phyloP scores from a whole-genome alignment of 208 protist genomes.

The Herpetomonas samuelpessoai region DNA sequence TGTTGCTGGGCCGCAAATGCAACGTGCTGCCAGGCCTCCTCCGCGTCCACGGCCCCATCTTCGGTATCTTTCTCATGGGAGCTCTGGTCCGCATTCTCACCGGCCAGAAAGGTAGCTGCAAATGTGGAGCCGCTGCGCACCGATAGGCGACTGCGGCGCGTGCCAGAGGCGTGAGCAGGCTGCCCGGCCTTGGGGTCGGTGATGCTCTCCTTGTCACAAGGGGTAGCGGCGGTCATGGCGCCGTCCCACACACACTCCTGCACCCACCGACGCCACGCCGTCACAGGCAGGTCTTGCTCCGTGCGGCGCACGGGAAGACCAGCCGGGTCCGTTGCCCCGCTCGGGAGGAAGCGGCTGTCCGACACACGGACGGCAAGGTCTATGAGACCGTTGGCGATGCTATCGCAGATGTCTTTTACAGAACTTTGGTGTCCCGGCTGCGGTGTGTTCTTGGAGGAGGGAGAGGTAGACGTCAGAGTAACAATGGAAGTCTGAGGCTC shows the following conservation, averaged over 20 bases:
- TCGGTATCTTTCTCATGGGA: too few relatives aligned
- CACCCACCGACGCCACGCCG: conserved; percentile 66
- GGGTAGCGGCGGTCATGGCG: not conserved
- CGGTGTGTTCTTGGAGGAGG: not conserved
- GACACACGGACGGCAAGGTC: conserved; percentile 71
- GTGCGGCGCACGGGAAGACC: conserved; percentile 47
- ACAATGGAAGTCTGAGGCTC: not conserved
- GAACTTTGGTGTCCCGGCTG: conserved; percentile 2
- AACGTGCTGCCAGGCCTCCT: conserved; percentile 4
- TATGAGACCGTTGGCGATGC: conserved; percentile 42
- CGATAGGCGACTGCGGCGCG: not conserved
- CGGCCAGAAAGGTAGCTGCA: too few relatives aligned
- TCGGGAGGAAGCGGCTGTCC: conserved; percentile 57
- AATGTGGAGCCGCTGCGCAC: too few relatives aligned
- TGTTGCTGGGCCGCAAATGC: not conserved
- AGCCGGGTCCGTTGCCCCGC: conserved; percentile 14
- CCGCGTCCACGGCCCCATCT: conserved; percentile 2
- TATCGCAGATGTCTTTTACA: conserved; percentile 32
- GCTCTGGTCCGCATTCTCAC: not conserved
- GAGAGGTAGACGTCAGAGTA: not conserved
- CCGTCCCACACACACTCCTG: conserved; percentile 42
- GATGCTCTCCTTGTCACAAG: not conserved
- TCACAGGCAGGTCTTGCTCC: conserved; percentile 59
- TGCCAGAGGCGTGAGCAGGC: not conserved
- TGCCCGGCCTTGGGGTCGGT: conserved; percentile 1